A percentile compares a stretch with the other conserved stretches of the same genome.
Conservation (phyloP, 176 grass and related monocot species). For the Oryza meyeriana region DNA sequence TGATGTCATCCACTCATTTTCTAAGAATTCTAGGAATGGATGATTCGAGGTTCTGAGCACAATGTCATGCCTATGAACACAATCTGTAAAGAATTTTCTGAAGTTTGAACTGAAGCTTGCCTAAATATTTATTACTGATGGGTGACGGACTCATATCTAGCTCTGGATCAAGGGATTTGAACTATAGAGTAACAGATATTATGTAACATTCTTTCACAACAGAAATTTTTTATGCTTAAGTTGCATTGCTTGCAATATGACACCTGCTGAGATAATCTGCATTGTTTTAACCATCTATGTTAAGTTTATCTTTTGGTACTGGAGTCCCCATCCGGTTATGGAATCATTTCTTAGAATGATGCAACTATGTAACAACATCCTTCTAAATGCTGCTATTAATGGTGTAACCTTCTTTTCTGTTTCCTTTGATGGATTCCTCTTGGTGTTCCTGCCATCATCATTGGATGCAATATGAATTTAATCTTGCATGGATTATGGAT, state of each 20-base stretch:
- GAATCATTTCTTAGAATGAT: neutral
- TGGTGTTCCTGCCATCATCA: neutral
- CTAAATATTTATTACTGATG: neutral
- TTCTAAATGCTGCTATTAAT: neutral
- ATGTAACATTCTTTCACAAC: neutral
- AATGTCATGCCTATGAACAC: too few species aligned
- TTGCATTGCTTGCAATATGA: neutral
- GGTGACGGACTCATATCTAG: neutral
- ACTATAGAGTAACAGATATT: neutral
- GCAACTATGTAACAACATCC: neutral
- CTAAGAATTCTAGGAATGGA: too few species aligned
- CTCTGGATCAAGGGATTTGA: neutral
- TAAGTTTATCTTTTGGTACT: neutral
- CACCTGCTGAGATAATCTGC: neutral
- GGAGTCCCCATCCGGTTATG: neutral
- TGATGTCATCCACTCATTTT: too few species aligned
- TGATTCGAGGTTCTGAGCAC: too few species aligned
- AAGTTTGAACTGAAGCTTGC: neutral
- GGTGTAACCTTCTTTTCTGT: neutral
- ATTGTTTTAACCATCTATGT: neutral
- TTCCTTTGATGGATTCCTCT: neutral
- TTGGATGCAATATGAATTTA: neutral
- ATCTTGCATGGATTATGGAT: neutral
- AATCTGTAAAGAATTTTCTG: neutral
- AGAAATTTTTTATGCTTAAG: neutral